Evolutionary conservation across 352 stramenopile species (phyloP).

Genomic region (Thraustochytrium sp.): DNA sequence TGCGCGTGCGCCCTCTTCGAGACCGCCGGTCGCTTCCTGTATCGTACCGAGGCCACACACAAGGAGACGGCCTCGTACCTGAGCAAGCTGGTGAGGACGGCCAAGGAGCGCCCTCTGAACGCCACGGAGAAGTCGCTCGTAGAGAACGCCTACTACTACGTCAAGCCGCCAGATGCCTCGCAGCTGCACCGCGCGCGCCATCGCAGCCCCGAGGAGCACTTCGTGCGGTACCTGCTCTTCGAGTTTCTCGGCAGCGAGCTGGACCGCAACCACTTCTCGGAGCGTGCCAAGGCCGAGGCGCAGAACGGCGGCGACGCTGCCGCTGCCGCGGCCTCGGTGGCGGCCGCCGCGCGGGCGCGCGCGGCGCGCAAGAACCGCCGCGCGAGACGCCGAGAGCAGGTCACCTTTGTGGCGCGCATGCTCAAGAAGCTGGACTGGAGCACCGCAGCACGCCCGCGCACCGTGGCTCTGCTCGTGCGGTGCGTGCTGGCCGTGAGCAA

Average conservation of each 20-base stretch:
- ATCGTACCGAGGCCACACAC: conserved; percentile 87
- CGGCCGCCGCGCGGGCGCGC: background rate
- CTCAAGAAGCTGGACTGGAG: conserved; percentile 60
- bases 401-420: conserved; percentile 78
- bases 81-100: conserved; percentile 89
- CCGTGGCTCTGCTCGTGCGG: background rate
- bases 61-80: conserved; percentile 77
- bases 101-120: conserved; percentile 83
- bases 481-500: conserved; percentile 64
- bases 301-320: background rate
- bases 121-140: conserved; percentile 74
- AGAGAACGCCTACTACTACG: conserved; percentile 85
- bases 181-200: conserved; percentile 61
- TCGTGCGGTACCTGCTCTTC: conserved; percentile 83
- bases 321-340: too few species aligned
- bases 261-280: conserved; percentile 77
- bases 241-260: conserved; percentile 71
- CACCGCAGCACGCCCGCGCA: background rate
- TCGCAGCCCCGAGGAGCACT: conserved; percentile 67
- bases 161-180: conserved; percentile 73
- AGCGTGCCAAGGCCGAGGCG: conserved; percentile 83
- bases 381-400: conserved; percentile 48
- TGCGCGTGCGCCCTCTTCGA: conserved; percentile 92
- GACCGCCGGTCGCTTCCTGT: conserved; percentile 89
- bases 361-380: background rate